Conservation (phyloP, 2,329 filamentous ascomycete species). For the Epichloe bromicola region DNA sequence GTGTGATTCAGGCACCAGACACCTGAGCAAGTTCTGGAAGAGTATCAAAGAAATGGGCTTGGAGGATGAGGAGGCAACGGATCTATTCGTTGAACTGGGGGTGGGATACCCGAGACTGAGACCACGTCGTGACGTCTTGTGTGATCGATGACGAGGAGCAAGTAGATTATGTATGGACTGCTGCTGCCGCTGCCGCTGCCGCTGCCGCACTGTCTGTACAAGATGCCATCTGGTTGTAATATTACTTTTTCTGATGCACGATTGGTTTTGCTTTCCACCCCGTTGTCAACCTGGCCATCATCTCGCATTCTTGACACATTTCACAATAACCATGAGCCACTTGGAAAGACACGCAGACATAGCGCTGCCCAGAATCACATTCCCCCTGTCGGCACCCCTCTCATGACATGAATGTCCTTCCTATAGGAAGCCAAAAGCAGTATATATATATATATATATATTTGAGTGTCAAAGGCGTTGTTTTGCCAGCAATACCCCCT, state of each 20-base stretch:
- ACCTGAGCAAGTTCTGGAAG: slow-evolving; percentile 79
- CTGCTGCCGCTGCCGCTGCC: too few species aligned
- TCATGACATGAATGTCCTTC: too few species aligned
- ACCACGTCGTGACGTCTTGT: not conserved
- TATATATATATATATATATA: too few species aligned
- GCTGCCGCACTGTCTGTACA: not conserved
- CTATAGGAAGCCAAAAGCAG: not conserved
- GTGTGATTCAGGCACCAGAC: slow-evolving; percentile 71
- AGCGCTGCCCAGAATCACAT: too few species aligned
- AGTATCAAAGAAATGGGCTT: slow-evolving; percentile 55
- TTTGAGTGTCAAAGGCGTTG: not conserved
- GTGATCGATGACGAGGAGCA: not conserved
- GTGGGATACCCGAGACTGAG: slow-evolving; percentile 19
- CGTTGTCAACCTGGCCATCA: not conserved
- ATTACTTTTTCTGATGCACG: not conserved
- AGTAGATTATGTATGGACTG: not conserved
- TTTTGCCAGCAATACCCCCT: not conserved
- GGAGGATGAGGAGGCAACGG: slow-evolving; percentile 38
- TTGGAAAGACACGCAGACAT: too few species aligned
- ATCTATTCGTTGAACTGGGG: slow-evolving; percentile 39
- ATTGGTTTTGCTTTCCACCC: not conserved
- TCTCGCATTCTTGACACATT: not conserved
- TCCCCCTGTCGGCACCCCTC: too few species aligned
- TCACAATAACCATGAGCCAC: not conserved
- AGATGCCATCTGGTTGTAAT: too few species aligned